Evolutionary conservation across 1,139 yeast genomes (phyloP).

Genomic region (Saccharomycopsis hybrid): DNA sequence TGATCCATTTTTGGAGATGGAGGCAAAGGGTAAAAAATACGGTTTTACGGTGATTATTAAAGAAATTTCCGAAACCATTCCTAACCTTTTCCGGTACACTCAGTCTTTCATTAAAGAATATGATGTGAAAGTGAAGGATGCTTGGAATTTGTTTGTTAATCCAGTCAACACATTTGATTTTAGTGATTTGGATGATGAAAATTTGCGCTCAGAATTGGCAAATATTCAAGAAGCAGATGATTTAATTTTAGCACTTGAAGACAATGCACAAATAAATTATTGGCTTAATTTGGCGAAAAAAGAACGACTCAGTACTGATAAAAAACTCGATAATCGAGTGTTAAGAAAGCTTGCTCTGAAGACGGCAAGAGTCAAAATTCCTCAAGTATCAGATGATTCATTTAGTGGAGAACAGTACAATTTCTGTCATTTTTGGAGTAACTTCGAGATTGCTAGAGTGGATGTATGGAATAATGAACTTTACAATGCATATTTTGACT

Average conservation of each 20-base stretch:
- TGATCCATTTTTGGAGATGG: slow-evolving; percentile 86
- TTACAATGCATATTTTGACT: slow-evolving; percentile 60
- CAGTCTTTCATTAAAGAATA: slow-evolving; percentile 48
- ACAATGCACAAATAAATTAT: slow-evolving; percentile 23
- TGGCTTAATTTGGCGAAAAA: slow-evolving; percentile 23
- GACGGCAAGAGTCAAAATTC: slow-evolving; percentile 29
- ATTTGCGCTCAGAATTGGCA: slow-evolving; percentile 28
- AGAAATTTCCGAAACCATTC: slow-evolving; percentile 74
- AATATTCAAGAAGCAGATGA: slow-evolving; percentile 24
- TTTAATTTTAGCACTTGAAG: slow-evolving; percentile 21
- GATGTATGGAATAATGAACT: slow-evolving; percentile 60
- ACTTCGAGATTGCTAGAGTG: slow-evolving; percentile 82
- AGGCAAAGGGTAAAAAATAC: slow-evolving; percentile 57
- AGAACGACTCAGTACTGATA: slow-evolving; percentile 18
- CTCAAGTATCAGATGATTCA: slow-evolving; percentile 39
- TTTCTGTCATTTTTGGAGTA: slow-evolving; percentile 88
- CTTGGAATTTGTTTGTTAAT: slow-evolving; percentile 51
- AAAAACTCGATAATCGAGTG: slow-evolving; percentile 29
- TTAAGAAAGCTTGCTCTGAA: slow-evolving; percentile 29
- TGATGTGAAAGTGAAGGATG: slow-evolving; percentile 43
- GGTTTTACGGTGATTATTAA: slow-evolving; percentile 76
- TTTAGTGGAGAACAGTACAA: slow-evolving; percentile 66
- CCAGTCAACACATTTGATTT: slow-evolving; percentile 28
- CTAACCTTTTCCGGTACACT: slow-evolving; percentile 70
- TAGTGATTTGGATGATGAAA: slow-evolving; percentile 25